These are phyloP conservation scores for Colletotrichum endophyticum DNA, from an alignment of 2,329 filamentous ascomycete species.

Conservation along the genomic window DNA sequence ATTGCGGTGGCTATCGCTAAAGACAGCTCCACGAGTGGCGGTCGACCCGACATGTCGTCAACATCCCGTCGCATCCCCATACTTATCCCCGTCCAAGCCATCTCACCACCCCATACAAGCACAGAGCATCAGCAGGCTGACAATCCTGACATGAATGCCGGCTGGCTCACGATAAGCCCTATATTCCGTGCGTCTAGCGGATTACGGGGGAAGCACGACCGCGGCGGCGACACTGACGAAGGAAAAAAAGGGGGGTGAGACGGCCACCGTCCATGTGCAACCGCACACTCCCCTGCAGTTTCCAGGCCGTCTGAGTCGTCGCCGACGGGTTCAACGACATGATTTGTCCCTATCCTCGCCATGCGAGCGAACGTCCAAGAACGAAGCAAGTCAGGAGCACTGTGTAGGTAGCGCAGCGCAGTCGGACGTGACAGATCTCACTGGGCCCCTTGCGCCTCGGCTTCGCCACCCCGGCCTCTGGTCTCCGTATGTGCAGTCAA, in stretches of 20 bases:
- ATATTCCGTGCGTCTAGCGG: conserved; percentile 12
- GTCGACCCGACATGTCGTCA: neutral
- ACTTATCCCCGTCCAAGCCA: neutral
- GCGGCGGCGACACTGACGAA: neutral
- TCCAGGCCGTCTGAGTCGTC: conserved; percentile 6
- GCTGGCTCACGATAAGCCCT: conserved; percentile 11
- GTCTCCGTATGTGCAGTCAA: neutral
- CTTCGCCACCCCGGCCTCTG: conserved; percentile 11
- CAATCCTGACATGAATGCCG: neutral
- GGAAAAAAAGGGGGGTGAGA: conserved; percentile 8
- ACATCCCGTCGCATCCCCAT: neutral
- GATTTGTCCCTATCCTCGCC: neutral
- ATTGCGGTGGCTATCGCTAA: neutral
- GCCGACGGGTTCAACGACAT: neutral
- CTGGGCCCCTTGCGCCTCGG: neutral
- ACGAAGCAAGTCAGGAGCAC: neutral
- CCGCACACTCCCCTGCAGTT: conserved; percentile 4
- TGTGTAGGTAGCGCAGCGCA: neutral
- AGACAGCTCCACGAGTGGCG: neutral
- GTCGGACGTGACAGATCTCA: neutral
- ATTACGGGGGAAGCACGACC: neutral
- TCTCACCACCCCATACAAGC: neutral
- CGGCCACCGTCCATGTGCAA: conserved; percentile 8
- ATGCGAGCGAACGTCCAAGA: neutral
- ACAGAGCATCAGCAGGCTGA: neutral